phyloP scores from a whole-genome alignment of 2,329 filamentous ascomycete species.

The Aschersonia sp. region DNA sequence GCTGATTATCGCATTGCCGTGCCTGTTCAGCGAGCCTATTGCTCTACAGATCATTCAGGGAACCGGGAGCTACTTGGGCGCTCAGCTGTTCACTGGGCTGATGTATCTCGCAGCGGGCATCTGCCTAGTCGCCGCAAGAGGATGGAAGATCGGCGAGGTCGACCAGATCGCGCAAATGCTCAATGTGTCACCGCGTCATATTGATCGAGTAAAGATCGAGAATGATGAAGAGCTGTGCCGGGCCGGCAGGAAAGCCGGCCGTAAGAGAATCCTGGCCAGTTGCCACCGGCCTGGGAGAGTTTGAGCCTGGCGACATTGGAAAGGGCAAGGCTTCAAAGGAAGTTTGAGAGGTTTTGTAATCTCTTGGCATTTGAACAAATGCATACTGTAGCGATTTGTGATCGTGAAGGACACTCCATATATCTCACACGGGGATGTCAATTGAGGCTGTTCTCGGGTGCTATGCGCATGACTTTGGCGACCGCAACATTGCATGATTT shows the following conservation, averaged over 20 bases:
- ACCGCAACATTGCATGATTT: too few relatives aligned
- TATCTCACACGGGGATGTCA: too few relatives aligned
- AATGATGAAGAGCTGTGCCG: conserved; percentile 14
- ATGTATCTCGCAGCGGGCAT: conserved; percentile 39
- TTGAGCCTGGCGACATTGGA: conserved; percentile 4
- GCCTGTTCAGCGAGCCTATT: conserved; percentile 54
- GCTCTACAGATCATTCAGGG: conserved; percentile 36
- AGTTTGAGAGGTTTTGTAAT: too few relatives aligned
- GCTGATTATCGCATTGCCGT: conserved; percentile 55
- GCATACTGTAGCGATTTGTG: too few relatives aligned
- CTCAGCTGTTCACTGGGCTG: conserved; percentile 44
- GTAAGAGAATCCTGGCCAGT: conserved; percentile 17
- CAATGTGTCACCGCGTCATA: conserved; percentile 13
- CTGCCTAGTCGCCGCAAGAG: conserved; percentile 18
- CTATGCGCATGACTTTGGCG: too few relatives aligned
- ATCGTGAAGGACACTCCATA: too few relatives aligned
- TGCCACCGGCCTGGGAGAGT: conserved; percentile 15
- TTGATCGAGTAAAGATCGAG: conserved; percentile 15
- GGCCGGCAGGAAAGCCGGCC: conserved; percentile 14
- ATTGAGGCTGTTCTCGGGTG: too few relatives aligned
- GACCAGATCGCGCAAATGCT: conserved; percentile 16
- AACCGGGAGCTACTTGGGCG: conserved; percentile 32
- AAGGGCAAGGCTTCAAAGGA: too few relatives aligned
- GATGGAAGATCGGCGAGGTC: conserved; percentile 23
- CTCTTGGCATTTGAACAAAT: too few relatives aligned